These are phyloP conservation scores for Zelonia costaricensis DNA, from an alignment of 208 protist genomes.

Conservation along the genomic window DNA sequence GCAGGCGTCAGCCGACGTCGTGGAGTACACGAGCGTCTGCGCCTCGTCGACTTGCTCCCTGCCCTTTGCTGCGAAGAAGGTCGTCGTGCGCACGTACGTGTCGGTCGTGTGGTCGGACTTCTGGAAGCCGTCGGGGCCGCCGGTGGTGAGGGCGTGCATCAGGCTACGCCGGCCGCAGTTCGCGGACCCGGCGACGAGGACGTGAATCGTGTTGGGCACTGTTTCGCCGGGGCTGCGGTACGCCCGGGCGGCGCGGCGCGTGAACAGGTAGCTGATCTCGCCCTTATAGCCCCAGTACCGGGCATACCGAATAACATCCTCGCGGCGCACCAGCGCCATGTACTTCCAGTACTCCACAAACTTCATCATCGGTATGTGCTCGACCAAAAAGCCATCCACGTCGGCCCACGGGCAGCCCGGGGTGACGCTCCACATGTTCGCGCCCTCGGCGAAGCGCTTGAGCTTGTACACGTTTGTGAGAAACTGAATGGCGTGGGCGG, in stretches of 20 bases:
- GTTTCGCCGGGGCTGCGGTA: constrained; percentile 41
- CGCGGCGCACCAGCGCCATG: constrained; percentile 66
- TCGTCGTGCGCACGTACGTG: constrained; percentile 52
- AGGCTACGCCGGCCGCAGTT: constrained; percentile 59
- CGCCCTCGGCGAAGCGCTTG: constrained; percentile 40
- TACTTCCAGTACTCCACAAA: constrained; percentile 92
- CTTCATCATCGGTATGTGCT: constrained; percentile 52
- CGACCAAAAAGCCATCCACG: constrained; percentile 53
- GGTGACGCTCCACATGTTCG: constrained; percentile 78
- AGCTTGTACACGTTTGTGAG: constrained; percentile 82
- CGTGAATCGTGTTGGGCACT: constrained; percentile 77
- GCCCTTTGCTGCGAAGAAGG: constrained; percentile 49
- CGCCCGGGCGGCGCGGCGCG: constrained; percentile 45
- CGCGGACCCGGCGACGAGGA: constrained; percentile 57
- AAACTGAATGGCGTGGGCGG: constrained; percentile 76
- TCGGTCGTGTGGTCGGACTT: neutral
- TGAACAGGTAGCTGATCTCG: constrained; percentile 73
- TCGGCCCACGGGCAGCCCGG: constrained; percentile 83
- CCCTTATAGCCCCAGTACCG: constrained; percentile 88
- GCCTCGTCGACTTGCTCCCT: constrained; percentile 34
- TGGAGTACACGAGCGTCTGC: constrained; percentile 69
- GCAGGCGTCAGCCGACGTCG: constrained; percentile 37
- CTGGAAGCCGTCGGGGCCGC: constrained; percentile 7
- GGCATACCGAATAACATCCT: constrained; percentile 82
- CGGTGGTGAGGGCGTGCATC: constrained; percentile 44